Evolutionary conservation across 345 rosid species (phyloP), one percentile per base, ranked within the genome.

Genomic region (Euphorbia tirucalli): DNA sequence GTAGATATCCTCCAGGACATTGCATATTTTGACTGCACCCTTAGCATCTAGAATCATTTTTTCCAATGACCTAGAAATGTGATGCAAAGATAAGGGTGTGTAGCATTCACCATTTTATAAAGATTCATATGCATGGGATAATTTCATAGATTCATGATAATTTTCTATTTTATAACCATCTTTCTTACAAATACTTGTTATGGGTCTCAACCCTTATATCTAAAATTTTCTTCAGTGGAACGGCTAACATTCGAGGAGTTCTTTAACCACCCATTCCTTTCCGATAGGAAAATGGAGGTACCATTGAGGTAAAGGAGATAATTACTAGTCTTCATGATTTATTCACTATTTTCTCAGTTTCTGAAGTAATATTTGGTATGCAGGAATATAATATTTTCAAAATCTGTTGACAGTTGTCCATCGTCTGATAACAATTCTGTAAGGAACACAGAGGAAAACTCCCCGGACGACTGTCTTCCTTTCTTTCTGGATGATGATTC

Each of bases 221-320:
- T 65, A 48, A 50, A 55, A 49, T 55, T 55, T 50, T 27, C 60
- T 57, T 64, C 89, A 95, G 99, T 95, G 88, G 98, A 92, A 73
- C 86, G 99, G 18, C 77, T 92, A 68, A 95, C 99, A 69, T 95
- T 90, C 82, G 93, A 95, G 72, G 99, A 95, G 85, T 92, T 92
- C 76, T 95, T 95, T 77, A 89, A 92, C 73, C 98, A 95, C 73
- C 87, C 96, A 57, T 95, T 89, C 72, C 86, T 95, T 78, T 85
- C 82, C 52, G 82, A 71, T 28, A 75, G 77, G 69, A 88, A 79
- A 60, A 74, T 79, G 21, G 91, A 88, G 68, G 86, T 83, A 32
- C 60, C 82, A 39, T 76, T 79, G 56, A 86, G 98, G 99, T 95
- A 82, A 72, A 70, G 72, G 71, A 59, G 75, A 35, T 22, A 39